A percentile compares a stretch with the other conserved stretches of the same genome.
These are phyloP conservation scores for Talaromyces piceae DNA, from an alignment of 2,329 filamentous ascomycete species.

Conservation along the genomic window DNA sequence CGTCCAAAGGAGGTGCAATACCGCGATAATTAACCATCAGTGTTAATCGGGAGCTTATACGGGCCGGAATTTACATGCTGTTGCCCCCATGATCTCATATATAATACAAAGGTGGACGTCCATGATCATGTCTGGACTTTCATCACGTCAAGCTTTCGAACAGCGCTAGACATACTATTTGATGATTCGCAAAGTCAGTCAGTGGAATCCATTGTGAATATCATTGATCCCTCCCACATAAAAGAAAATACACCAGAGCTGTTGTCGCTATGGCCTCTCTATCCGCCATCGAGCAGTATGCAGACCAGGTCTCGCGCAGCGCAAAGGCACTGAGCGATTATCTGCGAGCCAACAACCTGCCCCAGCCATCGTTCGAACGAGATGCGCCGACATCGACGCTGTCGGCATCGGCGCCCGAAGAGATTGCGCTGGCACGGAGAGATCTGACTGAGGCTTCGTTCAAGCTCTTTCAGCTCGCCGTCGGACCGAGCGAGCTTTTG, in stretches of 20 bases:
- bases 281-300: not conserved
- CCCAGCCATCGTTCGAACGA: slow-evolving; percentile 8
- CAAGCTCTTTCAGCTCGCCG: slow-evolving; percentile 18
- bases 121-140: not conserved
- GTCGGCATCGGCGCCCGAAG: slow-evolving; percentile 8
- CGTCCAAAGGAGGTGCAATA: not conserved
- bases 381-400: slow-evolving; percentile 4
- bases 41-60: not conserved
- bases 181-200: not conserved
- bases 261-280: not conserved
- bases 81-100: not conserved
- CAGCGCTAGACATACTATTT: not conserved
- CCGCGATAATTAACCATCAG: not conserved
- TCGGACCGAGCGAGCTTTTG: slow-evolving; percentile 16
- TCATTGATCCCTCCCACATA: too few relatives aligned
- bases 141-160: not conserved
- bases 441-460: slow-evolving; percentile 17
- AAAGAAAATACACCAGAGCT: not conserved
- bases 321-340: not conserved
- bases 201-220: not conserved
- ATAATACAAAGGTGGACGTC: not conserved
- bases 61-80: not conserved
- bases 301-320: not conserved
- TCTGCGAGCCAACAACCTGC: not conserved
- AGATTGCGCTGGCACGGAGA: slow-evolving; percentile 14